These are phyloP conservation scores for Stylonectria norvegica DNA, from an alignment of 2,329 filamentous ascomycete genomes.

Conservation along the genomic window DNA sequence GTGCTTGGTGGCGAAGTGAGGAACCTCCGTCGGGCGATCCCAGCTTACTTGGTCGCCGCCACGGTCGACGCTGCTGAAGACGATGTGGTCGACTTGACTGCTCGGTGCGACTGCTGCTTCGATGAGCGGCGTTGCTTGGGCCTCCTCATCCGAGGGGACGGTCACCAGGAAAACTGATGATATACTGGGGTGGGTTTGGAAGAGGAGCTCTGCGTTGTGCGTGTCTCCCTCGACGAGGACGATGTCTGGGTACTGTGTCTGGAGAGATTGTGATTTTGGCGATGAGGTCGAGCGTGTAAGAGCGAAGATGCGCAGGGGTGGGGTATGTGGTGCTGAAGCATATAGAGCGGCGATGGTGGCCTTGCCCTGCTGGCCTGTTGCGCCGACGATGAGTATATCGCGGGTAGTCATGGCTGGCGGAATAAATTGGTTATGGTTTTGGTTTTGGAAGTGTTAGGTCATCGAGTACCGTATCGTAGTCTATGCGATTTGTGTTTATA, in stretches of 20 bases:
- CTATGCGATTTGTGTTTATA: too few species aligned
- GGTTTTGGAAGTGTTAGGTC: too few species aligned
- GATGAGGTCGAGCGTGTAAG: neutral
- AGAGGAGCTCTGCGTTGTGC: slow-evolving; percentile 15
- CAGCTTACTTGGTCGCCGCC: slow-evolving; percentile 12
- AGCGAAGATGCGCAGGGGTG: slow-evolving; percentile 3
- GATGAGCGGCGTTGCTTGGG: slow-evolving; percentile 22
- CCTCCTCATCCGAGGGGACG: slow-evolving; percentile 24
- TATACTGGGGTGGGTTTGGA: slow-evolving; percentile 17
- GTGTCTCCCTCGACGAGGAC: slow-evolving; percentile 14
- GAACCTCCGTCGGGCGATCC: slow-evolving; percentile 12
- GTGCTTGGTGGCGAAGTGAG: slow-evolving; percentile 19
- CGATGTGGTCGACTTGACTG: slow-evolving; percentile 13
- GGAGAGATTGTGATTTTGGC: neutral
- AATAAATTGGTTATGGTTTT: too few species aligned
- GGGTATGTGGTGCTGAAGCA: neutral
- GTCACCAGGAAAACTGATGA: slow-evolving; percentile 27
- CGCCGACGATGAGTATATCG: slow-evolving; percentile 13
- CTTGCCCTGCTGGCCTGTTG: slow-evolving; percentile 18
- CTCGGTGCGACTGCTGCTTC: slow-evolving; percentile 17
- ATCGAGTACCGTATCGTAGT: too few species aligned
- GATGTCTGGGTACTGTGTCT: neutral
- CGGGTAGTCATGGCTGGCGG: slow-evolving; percentile 7
- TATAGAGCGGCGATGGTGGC: slow-evolving; percentile 12
- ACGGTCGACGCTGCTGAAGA: slow-evolving; percentile 19